Evolutionary conservation across 371 early-diverging fungal species (phyloP), one percentile per base, ranked within the genome.

Genomic region (Gilbertella persicaria): DNA sequence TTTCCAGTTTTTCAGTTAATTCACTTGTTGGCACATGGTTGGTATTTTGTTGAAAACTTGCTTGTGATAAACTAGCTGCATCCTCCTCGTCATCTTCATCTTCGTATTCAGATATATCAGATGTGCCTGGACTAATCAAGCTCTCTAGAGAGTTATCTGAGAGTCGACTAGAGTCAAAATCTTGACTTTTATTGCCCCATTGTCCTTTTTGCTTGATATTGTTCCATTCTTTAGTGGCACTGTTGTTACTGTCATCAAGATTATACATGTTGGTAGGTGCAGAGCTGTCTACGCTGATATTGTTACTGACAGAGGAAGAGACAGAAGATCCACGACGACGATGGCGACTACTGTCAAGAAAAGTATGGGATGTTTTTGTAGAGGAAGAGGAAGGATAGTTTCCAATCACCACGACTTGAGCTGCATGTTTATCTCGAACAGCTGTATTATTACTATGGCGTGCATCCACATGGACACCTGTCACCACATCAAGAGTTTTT

Each of bases 121-220:
- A 58, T n/a, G 77, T 68, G 19, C 77, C 77, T 16, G 73, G 66
- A 28, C 60, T 68, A 16, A 76, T 36, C 1, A 43, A 49, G 23
- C 73, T 73, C 44, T 73, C 73, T 26, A 76, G 40, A 6, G 77
- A 73, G 24, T 71, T 61, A 41, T 73, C 69, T 8, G 77, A 61
- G 0, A 48, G 29, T 6, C 61, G 44, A 37, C 66, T 64, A 23
- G 41, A 20, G 29, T 56, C 25, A 4, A 50, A 38, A 50, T 50
- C 50, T 28, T 26, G 48, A n/a, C 25, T 48, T 23, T 48, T 48
- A 10, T 24, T 35, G n/a, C 14, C 23, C 5, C 23, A 29, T 25
- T 25, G 23, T 16, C 26, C 49, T 5, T 9, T 23, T 2, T 53
- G 45, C 17, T 38, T 37, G 9, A 53, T 20, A 1, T 45, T 53